Percentiles rank a stretch among this genome's conserved stretches.
phyloP scores from a whole-genome alignment of 2,329 filamentous ascomycete species.

The Acephala macrosclerotiorum region DNA sequence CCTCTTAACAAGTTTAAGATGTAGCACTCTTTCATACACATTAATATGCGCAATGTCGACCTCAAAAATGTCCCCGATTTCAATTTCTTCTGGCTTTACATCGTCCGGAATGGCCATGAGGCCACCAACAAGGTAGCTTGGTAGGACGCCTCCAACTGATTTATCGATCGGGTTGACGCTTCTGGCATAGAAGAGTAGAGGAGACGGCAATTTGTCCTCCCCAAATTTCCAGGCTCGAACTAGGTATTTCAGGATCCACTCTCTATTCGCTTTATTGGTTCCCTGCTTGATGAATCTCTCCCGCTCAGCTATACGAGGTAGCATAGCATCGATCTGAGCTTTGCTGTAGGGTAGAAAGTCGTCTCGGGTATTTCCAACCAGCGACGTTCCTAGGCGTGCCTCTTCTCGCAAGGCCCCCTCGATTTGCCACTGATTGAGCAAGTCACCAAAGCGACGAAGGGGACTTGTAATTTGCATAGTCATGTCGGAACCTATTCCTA shows the following conservation, averaged over 20 bases:
- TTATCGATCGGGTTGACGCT: constrained; percentile 16
- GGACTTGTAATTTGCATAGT: constrained; percentile 72
- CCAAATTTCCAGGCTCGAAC: constrained; percentile 64
- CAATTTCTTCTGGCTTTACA: constrained; percentile 47
- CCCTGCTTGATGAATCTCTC: constrained; percentile 37
- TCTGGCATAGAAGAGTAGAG: constrained; percentile 46
- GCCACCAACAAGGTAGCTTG: constrained; percentile 20
- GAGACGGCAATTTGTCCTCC: constrained; percentile 55
- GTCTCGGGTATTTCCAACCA: constrained; percentile 44
- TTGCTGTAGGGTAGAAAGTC: constrained; percentile 43
- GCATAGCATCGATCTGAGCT: constrained; percentile 36
- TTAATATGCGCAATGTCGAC: constrained; percentile 63
- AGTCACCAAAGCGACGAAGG: constrained; percentile 68
- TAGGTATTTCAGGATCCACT: constrained; percentile 67
- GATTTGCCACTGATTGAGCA: constrained; percentile 73
- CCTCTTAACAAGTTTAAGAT: constrained; percentile 6
- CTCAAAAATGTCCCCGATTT: constrained; percentile 60
- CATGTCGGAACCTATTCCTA: constrained; percentile 63
- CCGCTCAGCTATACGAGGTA: constrained; percentile 39
- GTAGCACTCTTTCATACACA: constrained; percentile 53
- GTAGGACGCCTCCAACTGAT: constrained; percentile 17
- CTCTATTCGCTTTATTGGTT: constrained; percentile 44
- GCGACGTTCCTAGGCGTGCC: constrained; percentile 44
- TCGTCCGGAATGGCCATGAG: constrained; percentile 22
- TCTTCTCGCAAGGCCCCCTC: constrained; percentile 62